These are phyloP conservation scores for Tylopilus sp. DNA, from an alignment of 768 basidiomycete genomes.

Conservation along the genomic window DNA sequence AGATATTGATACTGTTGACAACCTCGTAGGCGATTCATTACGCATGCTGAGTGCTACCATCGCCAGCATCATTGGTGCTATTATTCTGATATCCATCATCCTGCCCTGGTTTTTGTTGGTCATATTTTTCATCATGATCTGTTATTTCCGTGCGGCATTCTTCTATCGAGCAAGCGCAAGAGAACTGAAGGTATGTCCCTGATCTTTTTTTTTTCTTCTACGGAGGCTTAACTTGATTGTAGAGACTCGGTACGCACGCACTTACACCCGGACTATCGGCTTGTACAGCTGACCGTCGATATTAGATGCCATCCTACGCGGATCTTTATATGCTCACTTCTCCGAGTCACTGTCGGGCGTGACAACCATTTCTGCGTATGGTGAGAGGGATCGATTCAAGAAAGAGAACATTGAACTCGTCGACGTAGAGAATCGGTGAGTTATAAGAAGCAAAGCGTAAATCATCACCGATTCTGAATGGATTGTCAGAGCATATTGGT, in stretches of 20 bases:
- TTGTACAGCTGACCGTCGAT: not conserved
- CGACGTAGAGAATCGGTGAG: constrained; percentile 78
- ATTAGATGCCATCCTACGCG: constrained; percentile 78
- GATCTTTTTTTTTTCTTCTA: not conserved
- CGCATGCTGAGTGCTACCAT: constrained; percentile 68
- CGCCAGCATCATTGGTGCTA: constrained; percentile 65
- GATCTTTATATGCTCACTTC: constrained; percentile 90
- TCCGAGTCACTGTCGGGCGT: constrained; percentile 89
- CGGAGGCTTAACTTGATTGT: constrained; percentile 6
- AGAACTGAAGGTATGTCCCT: constrained; percentile 66
- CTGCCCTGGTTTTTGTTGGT: constrained; percentile 85
- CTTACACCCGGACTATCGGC: not conserved
- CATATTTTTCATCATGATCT: constrained; percentile 51
- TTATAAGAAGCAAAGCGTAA: not conserved
- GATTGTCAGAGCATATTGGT: constrained; percentile 66
- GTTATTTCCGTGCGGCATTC: constrained; percentile 67
- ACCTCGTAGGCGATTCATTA: constrained; percentile 68
- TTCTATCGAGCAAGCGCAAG: constrained; percentile 87
- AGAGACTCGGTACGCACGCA: constrained; percentile 51
- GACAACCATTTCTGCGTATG: constrained; percentile 85
- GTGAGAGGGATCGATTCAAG: constrained; percentile 72
- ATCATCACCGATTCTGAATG: not conserved
- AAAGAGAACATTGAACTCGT: constrained; percentile 68
- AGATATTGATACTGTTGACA: constrained; percentile 81
- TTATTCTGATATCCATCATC: constrained; percentile 74